Percentiles rank a stretch among this genome's conserved stretches.
Conservation (phyloP, 2,329 filamentous ascomycete species). For the Talaromyces rugulosus region DNA sequence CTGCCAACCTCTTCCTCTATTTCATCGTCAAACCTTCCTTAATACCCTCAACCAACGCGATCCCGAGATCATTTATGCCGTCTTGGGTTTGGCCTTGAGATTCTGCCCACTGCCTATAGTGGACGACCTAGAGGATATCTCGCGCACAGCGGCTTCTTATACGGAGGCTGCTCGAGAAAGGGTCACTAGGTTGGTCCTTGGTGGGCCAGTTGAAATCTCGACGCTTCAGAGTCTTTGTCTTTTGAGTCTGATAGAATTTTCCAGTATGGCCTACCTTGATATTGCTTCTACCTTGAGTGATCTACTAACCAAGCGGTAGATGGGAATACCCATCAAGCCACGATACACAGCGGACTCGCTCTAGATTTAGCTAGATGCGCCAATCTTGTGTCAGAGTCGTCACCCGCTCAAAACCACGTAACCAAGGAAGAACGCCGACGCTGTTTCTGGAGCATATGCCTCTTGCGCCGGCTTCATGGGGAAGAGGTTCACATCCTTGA, state of each 20-base stretch:
- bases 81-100: constrained; percentile 41
- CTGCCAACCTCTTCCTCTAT: constrained; percentile 48
- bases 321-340: constrained; percentile 34
- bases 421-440: constrained; percentile 30
- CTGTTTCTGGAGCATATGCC: constrained; percentile 42
- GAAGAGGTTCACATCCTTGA: constrained; percentile 39
- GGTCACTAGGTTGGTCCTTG: constrained; percentile 35
- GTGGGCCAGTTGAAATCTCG: constrained; percentile 40
- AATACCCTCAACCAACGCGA: constrained; percentile 36
- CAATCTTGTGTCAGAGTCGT: constrained; percentile 37
- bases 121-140: constrained; percentile 17
- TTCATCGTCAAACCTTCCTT: constrained; percentile 40
- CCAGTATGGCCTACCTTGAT: constrained; percentile 25
- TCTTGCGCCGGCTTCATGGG: constrained; percentile 43
- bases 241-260: constrained; percentile 39
- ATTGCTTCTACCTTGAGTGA: neutral
- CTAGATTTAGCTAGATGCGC: constrained; percentile 45
- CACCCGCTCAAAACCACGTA: constrained; percentile 15
- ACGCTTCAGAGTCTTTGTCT: constrained; percentile 41
- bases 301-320: constrained; percentile 20
- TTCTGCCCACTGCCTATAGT: constrained; percentile 33
- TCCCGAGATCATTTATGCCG: constrained; percentile 30
- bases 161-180: constrained; percentile 33
- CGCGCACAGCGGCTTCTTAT: constrained; percentile 29
- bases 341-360: constrained; percentile 37